phyloP scores from a whole-genome alignment of 2,329 filamentous ascomycete genomes.

The Hymenoscyphus fraxineus region DNA sequence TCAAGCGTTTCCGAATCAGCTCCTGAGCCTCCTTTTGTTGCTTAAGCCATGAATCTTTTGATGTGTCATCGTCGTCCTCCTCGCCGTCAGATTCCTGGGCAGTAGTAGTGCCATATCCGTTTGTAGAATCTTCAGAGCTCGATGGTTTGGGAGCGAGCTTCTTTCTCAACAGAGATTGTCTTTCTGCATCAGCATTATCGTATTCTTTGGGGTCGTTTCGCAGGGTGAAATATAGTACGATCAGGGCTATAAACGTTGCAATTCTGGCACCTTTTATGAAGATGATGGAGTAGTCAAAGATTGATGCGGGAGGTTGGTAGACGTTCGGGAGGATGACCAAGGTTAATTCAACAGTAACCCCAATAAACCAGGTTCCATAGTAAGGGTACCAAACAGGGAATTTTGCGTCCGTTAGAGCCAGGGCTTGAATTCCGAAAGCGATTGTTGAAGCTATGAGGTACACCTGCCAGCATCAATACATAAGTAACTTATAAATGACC shows the following conservation, averaged over 20 bases:
- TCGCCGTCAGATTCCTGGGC: conserved; percentile 21
- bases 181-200: conserved; percentile 50
- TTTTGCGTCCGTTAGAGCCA: conserved; percentile 48
- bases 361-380: conserved; percentile 58
- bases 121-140: conserved; percentile 27
- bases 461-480: conserved; percentile 37
- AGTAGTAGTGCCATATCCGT: conserved; percentile 30
- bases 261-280: conserved; percentile 30
- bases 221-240: conserved; percentile 34
- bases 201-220: conserved; percentile 32
- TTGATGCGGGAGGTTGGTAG: conserved; percentile 20
- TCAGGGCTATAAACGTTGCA: conserved; percentile 35
- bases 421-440: conserved; percentile 59
- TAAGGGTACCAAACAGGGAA: conserved; percentile 60
- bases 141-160: conserved; percentile 33
- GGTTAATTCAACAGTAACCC: conserved; percentile 51
- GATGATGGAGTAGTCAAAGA: conserved; percentile 27
- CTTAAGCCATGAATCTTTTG: conserved; percentile 53
- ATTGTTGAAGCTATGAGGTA: conserved; percentile 59
- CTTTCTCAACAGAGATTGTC: conserved; percentile 53
- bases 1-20: conserved; percentile 63
- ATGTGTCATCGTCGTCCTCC: conserved; percentile 21
- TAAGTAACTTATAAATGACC: not conserved
- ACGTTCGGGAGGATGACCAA: conserved; percentile 40
- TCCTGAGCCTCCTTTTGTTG: conserved; percentile 51